Evolutionary conservation across 805 yeast species (phyloP), one percentile per base, ranked within the genome.

Genomic region (Candida maris): DNA sequence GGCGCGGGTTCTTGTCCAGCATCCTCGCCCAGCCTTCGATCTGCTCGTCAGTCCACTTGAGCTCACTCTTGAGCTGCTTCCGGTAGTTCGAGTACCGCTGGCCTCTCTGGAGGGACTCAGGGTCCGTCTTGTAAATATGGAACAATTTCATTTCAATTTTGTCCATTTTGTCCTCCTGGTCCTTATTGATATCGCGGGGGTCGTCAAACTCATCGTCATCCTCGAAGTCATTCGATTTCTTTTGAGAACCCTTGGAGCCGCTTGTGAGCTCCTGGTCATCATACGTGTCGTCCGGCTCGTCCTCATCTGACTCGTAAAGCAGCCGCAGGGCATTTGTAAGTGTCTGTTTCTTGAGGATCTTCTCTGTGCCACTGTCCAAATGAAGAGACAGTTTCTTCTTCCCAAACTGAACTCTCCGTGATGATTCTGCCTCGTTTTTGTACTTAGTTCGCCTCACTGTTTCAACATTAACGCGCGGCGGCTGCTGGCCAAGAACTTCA

Each of bases 1-100:
- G 67, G 29, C 68, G 67, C 1, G 93, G 87, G 28, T 79, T 74
- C 49, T 74, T 75, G 34, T 75, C 70, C 14, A 88, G 55, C 82
- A 84, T 82, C 38, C 83, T 64, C 1, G 82, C 81, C 97, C 97
- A 91, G 0, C 96, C 95, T 67, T 89, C 96, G 32, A 91, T 77
- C 56, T 86, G 95, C 52, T 87, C 96, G 58, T 88, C 89, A 0
- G 88, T 68, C 96, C 95, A 87, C 1, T 67, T 67, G 0, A 81
- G 72, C 25, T 67, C 65, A 5, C 56, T 47, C 44, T 70, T 75
- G 54, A 86, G 62, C 18, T 68, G 70, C 21, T 64, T 60, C 35
- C 96, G 67, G 7, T 54, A 59, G 28, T 65, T 61, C 0, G 79
- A 44, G 33, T 54, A 45, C 42, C 96, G 65, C 8, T 65, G 54